Conservation (phyloP, 2,329 filamentous ascomycete genomes). For the Pseudodiploospora longispora region DNA sequence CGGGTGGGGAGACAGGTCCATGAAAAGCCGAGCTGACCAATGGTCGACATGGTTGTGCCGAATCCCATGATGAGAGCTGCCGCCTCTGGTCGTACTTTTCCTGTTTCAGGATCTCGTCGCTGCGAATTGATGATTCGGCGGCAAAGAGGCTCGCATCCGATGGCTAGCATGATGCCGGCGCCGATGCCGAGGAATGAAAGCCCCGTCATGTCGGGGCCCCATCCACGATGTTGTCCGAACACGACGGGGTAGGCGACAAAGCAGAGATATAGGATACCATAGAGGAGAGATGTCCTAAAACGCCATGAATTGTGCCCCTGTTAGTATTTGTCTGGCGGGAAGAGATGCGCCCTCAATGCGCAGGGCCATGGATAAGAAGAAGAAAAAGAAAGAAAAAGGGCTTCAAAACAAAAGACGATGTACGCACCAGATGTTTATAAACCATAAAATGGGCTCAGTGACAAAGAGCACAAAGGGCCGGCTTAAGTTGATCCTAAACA, state of each 20-base stretch:
- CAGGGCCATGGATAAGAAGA: no score
- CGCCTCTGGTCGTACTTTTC: constrained; percentile 66
- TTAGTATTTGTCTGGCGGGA: neutral
- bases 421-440: constrained; percentile 56
- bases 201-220: constrained; percentile 64
- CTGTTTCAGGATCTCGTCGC: constrained; percentile 65
- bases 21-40: constrained; percentile 78
- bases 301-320: neutral
- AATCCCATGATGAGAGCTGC: constrained; percentile 75
- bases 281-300: constrained; percentile 67
- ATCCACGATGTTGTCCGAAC: constrained; percentile 66
- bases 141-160: constrained; percentile 61
- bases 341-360: neutral
- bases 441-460: constrained; percentile 74
- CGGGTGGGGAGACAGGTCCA: constrained; percentile 74
- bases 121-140: constrained; percentile 72
- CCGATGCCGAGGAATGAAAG: constrained; percentile 69
- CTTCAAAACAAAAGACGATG: no score
- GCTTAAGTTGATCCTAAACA: constrained; percentile 68
- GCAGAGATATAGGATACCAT: constrained; percentile 80
- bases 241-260: constrained; percentile 88
- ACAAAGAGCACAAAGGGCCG: constrained; percentile 70
- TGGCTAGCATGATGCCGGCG: constrained; percentile 53
- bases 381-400: no score
- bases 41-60: constrained; percentile 62